Base-by-base conservation (phyloP, 2,329 filamentous ascomycete genomes). In the Dryadomyces quercus-mongolicae region DNA sequence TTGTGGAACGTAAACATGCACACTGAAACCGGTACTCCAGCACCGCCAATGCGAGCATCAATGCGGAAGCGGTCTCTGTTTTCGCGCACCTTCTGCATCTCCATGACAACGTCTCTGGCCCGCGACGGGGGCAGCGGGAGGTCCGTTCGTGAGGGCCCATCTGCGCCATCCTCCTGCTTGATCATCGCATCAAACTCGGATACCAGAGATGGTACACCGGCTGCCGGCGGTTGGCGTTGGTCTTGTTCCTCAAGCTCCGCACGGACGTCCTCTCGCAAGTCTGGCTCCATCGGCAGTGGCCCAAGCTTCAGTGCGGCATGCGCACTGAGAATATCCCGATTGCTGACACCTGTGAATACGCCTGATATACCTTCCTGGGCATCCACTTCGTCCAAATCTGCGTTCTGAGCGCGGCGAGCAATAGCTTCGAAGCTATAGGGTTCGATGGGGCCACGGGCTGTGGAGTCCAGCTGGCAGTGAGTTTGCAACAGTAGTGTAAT, bases 1-100 rank as follows among this genome's bases (percentile, higher is more conserved):
- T 98, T 98, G 73, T 98, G 93, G 65, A 97, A 95, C 0, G 93
- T 98, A 67, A 94, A 96, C 87, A 97, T 97, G 74, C 88, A 93
- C 22, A 94, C 85, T 63, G 90, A 95, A 56, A 96, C 77, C 25
- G 84, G 84, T 54, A 89, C 82, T 15, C 91, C 89, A 51, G 91
- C 79, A 9, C 91, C 92, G 16, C 89, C 88, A 13, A 87, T 92
- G 38, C 86, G 81, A 20, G 84, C 82, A 56, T 95, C 88, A 55
- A 97, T 92, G 65, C 82, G 86, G 67, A 96, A 95, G 18, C 92
- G 81, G 63, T 97, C 92, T 21, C 93, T 83, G 63, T 95, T 88
- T 68, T 98, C 93, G 60, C 89, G 88, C 10, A 97, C 82, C 66
- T 92, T 93, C 64, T 93, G 88, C 62, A 97, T 90, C 68, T 97